A percentile compares a stretch with the other conserved stretches of the same genome.
Evolutionary conservation across 495 filamentous ascomycete genomes (phyloP).

Genomic region (Parathielavia hyrcaniae): DNA sequence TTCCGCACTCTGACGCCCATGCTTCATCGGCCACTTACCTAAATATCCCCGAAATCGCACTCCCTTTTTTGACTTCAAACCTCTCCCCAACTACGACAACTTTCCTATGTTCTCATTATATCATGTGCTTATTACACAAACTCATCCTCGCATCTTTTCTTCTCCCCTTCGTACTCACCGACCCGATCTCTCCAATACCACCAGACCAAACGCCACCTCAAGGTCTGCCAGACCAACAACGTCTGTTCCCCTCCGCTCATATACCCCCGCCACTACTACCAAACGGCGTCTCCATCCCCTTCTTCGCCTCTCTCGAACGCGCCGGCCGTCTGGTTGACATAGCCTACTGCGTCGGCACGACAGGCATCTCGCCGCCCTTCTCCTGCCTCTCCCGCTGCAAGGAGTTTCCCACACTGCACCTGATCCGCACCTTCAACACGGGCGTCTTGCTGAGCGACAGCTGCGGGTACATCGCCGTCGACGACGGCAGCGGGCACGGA

Average conservation of each 20-base stretch:
- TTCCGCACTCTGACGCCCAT: constrained; percentile 7
- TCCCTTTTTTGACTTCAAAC: too few relatives aligned
- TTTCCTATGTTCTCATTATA: too few relatives aligned
- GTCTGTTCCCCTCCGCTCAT: constrained; percentile 17
- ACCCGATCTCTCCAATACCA: background rate
- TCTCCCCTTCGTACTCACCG: background rate
- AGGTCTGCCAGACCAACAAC: constrained; percentile 6
- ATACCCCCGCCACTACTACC: background rate
- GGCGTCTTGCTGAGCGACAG: constrained; percentile 81
- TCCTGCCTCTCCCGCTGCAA: constrained; percentile 73
- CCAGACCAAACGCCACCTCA: background rate
- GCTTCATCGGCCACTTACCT: constrained; percentile 1
- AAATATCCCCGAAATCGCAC: background rate
- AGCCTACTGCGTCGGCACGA: constrained; percentile 83
- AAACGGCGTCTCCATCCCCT: constrained; percentile 24
- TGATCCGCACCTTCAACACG: constrained; percentile 84
- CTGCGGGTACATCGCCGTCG: constrained; percentile 88
- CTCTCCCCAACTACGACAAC: too few relatives aligned
- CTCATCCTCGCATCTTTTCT: too few relatives aligned
- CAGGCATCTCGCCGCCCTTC: constrained; percentile 75
- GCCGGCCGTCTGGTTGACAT: constrained; percentile 86
- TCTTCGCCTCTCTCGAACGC: constrained; percentile 81
- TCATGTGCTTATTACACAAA: too few relatives aligned
- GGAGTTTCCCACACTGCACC: constrained; percentile 71
- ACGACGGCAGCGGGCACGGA: constrained; percentile 46